phyloP scores from a whole-genome alignment of 768 basidiomycete species.

The Bullera alba region DNA sequence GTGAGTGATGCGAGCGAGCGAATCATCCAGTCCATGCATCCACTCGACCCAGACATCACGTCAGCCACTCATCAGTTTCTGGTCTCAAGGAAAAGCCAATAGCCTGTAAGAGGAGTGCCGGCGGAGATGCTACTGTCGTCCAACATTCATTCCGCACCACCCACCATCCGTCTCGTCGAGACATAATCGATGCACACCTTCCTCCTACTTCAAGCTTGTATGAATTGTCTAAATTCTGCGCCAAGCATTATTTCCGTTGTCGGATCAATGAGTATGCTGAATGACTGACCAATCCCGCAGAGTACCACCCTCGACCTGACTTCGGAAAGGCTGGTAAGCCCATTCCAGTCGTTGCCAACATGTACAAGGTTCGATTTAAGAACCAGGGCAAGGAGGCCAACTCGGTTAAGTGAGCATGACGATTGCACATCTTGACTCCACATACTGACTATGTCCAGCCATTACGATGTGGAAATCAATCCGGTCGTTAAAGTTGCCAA shows the following conservation, averaged over 20 bases:
- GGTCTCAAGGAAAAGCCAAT: no score
- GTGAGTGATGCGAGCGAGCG: neutral
- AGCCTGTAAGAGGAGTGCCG: no score
- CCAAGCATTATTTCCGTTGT: neutral
- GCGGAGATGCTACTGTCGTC: no score
- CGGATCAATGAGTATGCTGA: neutral
- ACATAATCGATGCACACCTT: neutral
- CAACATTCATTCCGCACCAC: neutral
- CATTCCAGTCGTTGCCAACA: constrained; percentile 33
- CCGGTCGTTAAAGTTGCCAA: constrained; percentile 42
- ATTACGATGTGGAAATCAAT: constrained; percentile 45
- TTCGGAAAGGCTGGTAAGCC: constrained; percentile 27
- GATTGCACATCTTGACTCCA: neutral
- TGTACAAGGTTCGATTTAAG: constrained; percentile 37
- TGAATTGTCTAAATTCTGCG: neutral
- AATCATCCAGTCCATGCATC: neutral
- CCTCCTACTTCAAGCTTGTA: neutral
- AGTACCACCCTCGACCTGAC: constrained; percentile 20
- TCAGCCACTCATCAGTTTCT: neutral
- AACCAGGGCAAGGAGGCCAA: constrained; percentile 6
- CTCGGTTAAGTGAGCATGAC: neutral
- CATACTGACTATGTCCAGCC: constrained; percentile 23
- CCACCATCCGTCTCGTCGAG: neutral
- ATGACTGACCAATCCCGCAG: neutral
- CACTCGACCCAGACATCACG: neutral